These are phyloP conservation scores for Monilinia vaccinii-corymbosi DNA, from an alignment of 2,329 filamentous ascomycete genomes.

Conservation along the genomic window DNA sequence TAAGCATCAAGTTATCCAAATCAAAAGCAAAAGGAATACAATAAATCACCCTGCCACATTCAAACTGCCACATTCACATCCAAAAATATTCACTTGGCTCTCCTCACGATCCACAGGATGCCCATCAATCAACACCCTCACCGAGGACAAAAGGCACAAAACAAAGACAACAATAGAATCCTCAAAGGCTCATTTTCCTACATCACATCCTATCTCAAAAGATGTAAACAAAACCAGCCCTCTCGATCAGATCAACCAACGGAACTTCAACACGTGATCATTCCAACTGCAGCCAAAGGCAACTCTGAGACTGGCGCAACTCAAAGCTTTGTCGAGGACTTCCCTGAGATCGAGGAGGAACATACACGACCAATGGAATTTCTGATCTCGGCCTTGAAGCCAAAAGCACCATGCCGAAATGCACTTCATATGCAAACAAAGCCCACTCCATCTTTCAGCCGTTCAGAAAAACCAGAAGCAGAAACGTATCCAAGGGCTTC, in stretches of 20 bases:
- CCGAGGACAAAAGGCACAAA: not conserved
- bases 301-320: too few species aligned
- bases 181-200: not conserved
- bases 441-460: too few species aligned
- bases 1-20: too few species aligned
- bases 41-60: too few species aligned
- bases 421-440: too few species aligned
- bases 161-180: not conserved
- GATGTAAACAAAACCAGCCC: not conserved
- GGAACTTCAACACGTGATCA: not conserved
- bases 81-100: not conserved
- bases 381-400: not conserved
- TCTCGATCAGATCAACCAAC: not conserved
- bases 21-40: not conserved
- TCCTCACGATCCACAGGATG: not conserved
- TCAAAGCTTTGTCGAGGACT: too few species aligned
- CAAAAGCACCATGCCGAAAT: not conserved
- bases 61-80: too few species aligned
- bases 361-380: not conserved
- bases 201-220: not conserved
- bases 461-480: not conserved
- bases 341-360: not conserved
- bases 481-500: too few species aligned
- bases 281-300: not conserved
- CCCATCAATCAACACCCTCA: not conserved